Conservation (phyloP, 2,329 filamentous ascomycete species). For the Orbilia ellipsospora region DNA sequence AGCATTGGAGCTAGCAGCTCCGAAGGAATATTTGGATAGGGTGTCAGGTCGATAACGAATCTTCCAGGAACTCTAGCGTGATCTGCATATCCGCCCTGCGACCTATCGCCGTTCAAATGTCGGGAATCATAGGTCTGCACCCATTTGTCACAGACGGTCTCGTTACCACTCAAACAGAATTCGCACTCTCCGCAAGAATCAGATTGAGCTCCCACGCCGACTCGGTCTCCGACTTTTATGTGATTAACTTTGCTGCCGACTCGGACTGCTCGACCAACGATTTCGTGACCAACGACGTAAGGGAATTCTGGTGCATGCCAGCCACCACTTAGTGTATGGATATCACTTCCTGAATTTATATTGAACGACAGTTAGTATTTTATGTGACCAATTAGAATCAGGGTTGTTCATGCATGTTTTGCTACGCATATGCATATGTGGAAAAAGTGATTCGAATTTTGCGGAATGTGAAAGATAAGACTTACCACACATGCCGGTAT, state of each 20-base stretch:
- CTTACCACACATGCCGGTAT: conserved; percentile 73
- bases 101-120: conserved; percentile 71
- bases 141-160: conserved; percentile 60
- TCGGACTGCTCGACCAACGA: conserved; percentile 70
- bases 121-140: conserved; percentile 71
- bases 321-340: conserved; percentile 61
- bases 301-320: conserved; percentile 62
- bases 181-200: conserved; percentile 68
- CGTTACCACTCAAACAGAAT: conserved; percentile 62
- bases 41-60: conserved; percentile 69
- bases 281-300: conserved; percentile 73
- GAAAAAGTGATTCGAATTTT: background rate
- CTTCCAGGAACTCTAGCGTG: conserved; percentile 56
- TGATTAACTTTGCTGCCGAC: conserved; percentile 66
- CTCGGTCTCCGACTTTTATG: conserved; percentile 72
- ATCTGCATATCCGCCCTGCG: conserved; percentile 72
- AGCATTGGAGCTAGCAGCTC: conserved; percentile 67
- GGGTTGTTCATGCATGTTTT: conserved; percentile 5
- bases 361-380: conserved; percentile 4
- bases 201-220: conserved; percentile 72
- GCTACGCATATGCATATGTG: conserved; percentile 2
- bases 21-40: conserved; percentile 64
- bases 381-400: background rate
- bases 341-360: conserved; percentile 57
- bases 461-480: conserved; percentile 38